Conservation (phyloP, 1,284 basidiomycete genomes). For the Ceratobasidium sp. region DNA sequence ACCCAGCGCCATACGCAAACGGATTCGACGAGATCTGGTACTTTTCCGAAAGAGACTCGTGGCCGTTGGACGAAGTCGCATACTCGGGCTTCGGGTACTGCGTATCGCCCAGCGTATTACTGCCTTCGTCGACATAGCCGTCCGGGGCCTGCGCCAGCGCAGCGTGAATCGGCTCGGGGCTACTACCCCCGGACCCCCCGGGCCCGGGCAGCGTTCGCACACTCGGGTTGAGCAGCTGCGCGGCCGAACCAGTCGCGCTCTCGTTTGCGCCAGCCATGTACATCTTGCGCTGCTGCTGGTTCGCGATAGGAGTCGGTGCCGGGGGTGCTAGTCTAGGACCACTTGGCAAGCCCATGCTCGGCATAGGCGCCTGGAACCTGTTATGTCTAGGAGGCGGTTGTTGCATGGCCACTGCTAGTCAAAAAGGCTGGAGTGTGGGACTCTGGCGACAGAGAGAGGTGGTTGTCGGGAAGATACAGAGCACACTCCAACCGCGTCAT, state of each 20-base stretch:
- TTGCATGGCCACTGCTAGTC: too few relatives aligned
- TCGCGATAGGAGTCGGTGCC: slow-evolving; percentile 6
- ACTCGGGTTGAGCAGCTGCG: slow-evolving; percentile 31
- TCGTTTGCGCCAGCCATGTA: slow-evolving; percentile 26
- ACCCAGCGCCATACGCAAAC: slow-evolving; percentile 17
- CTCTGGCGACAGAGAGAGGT: not conserved
- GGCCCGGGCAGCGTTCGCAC: slow-evolving; percentile 17
- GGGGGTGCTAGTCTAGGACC: slow-evolving; percentile 1
- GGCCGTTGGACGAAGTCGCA: slow-evolving; percentile 5
- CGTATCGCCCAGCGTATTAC: slow-evolving; percentile 19
- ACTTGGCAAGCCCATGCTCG: slow-evolving; percentile 3
- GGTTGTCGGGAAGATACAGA: not conserved
- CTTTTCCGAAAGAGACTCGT: slow-evolving; percentile 35
- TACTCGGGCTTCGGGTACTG: slow-evolving; percentile 21
- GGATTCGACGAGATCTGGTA: slow-evolving; percentile 38
- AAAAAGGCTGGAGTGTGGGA: too few relatives aligned
- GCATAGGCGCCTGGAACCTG: slow-evolving; percentile 30
- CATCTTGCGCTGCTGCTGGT: slow-evolving; percentile 21
- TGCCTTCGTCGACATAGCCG: slow-evolving; percentile 24
- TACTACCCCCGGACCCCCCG: not conserved
- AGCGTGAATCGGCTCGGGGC: slow-evolving; percentile 25
- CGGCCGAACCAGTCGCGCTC: slow-evolving; percentile 26
- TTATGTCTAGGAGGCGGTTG: slow-evolving; percentile 7
- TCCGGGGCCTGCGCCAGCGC: slow-evolving; percentile 26
- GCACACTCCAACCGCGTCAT: not conserved